Base-by-base conservation (phyloP, 1,284 basidiomycete genomes). In the Ceratobasidium sp. region DNA sequence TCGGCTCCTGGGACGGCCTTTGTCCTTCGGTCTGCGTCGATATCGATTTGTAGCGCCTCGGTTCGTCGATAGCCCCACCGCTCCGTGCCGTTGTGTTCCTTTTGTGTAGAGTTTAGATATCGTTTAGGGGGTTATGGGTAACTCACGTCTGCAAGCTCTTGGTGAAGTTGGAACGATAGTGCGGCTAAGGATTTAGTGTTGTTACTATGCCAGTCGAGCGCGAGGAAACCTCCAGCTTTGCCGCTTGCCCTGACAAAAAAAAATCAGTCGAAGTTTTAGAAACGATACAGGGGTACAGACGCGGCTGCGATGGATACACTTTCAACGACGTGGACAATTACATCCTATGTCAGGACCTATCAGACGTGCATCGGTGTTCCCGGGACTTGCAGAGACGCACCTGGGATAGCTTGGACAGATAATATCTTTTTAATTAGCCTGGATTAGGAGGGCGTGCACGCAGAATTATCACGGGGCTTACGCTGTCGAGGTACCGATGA, bases 201-300 rank as follows among this genome's bases (percentile, higher is more conserved):
- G 28, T 79, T 78, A 1, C 81, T 81, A 77, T 88, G 87, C 89
- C 88, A 90, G 78, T 94, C 90, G 71, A 87, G 85, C 0, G 95
- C 94, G 25, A 98, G 85, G n/a, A 98, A 88, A 0, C 95, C 95
- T 1, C 94, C 95, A 0, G 93, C 92, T 79, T 96, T 96, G 5
- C 95, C 95, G 0, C 89, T 92, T 0, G 95, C 93, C 0, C 90
- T 76, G 30, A 28, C 18, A 25, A 72, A 12, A 18, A 8, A 42
- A 1, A 30, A 51, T 49, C 18, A 42, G 33, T 66, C 8, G 30
- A 12, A 23, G 30, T 33, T 33, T 21, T 38, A 21, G 18, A 14
- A 23, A 54, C 25, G 7, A 28, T 33, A 61, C 23, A 36, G 44
- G 36, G 25, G 67, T 42, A 74, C 74, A 28, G 33, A 76, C 73